Evolutionary conservation across 441 rosid genomes (phyloP).

Genomic region (Dalechampia spathulata): DNA sequence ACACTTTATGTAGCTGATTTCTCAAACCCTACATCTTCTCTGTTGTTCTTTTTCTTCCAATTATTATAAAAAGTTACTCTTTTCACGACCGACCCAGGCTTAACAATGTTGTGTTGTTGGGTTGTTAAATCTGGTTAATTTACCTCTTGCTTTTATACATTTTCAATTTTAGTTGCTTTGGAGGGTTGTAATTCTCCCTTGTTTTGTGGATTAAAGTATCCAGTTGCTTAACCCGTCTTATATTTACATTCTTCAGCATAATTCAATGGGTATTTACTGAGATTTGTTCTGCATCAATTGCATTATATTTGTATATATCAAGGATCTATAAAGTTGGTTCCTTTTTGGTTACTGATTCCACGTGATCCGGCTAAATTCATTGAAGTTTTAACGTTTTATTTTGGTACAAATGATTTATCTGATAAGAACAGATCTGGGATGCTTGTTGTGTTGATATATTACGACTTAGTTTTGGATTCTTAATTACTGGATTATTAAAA

Average conservation of each 20-base stretch:
- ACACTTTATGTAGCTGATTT: too few species aligned
- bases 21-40: too few species aligned
- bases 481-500: conserved; percentile 13
- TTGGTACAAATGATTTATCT: too few species aligned
- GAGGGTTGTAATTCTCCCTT: neutral
- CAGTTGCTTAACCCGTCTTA: neutral
- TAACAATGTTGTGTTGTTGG: neutral
- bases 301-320: neutral
- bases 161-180: neutral
- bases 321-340: neutral
- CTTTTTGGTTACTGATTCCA: conserved; percentile 6
- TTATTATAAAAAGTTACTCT: too few species aligned
- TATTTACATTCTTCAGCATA: neutral
- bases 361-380: conserved; percentile 16
- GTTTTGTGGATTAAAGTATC: too few species aligned
- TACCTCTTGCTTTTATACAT: conserved; percentile 1
- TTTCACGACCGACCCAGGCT: too few species aligned
- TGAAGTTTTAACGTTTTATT: neutral
- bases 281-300: neutral
- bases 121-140: conserved; percentile 11
- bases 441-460: conserved; percentile 15
- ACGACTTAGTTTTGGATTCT: conserved; percentile 6
- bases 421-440: conserved; percentile 18
- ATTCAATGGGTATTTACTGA: conserved; percentile 2
- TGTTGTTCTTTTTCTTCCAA: too few species aligned